These are phyloP conservation scores for Populus hybrid DNA, from an alignment of 441 rosid genomes.

Conservation along the genomic window DNA sequence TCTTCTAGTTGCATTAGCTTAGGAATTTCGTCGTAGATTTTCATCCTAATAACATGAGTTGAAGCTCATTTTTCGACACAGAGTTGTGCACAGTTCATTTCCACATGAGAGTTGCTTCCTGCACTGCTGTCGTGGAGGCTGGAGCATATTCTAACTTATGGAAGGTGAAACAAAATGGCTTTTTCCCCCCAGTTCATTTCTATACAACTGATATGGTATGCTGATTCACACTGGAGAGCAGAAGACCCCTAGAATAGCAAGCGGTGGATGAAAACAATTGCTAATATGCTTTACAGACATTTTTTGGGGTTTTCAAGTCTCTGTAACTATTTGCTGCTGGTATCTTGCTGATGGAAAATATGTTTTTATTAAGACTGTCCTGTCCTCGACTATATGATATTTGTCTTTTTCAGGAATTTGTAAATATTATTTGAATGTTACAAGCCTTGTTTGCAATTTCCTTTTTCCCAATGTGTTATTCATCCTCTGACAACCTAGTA, in stretches of 20 bases:
- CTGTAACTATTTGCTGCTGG: constrained; percentile 16
- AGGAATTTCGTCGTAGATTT: constrained; percentile 24
- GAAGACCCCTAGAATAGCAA: constrained; percentile 18
- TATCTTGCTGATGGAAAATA: constrained; percentile 9
- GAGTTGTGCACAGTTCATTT: constrained; percentile 27
- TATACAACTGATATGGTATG: constrained; percentile 8
- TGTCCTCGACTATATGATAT: neutral
- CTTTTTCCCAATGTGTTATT: neutral
- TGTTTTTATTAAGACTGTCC: neutral
- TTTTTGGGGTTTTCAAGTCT: constrained; percentile 5
- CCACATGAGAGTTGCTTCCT: constrained; percentile 14
- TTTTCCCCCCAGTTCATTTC: constrained; percentile 22
- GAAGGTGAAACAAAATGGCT: constrained; percentile 26
- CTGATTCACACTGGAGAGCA: constrained; percentile 13
- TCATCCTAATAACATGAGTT: constrained; percentile 24
- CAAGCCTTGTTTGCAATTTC: neutral
- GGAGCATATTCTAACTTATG: constrained; percentile 28
- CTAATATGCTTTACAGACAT: constrained; percentile 14
- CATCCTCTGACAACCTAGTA: neutral
- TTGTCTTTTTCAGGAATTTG: constrained; percentile 18
- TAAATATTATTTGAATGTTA: constrained; percentile 11
- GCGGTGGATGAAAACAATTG: constrained; percentile 22
- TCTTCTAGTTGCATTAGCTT: constrained; percentile 20
- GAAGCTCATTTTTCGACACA: constrained; percentile 21
- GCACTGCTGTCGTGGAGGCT: constrained; percentile 14